A percentile compares a stretch with the other conserved stretches of the same genome.
Conservation (phyloP, 2,329 filamentous ascomycete genomes). For the Aspergillus udagawae region DNA sequence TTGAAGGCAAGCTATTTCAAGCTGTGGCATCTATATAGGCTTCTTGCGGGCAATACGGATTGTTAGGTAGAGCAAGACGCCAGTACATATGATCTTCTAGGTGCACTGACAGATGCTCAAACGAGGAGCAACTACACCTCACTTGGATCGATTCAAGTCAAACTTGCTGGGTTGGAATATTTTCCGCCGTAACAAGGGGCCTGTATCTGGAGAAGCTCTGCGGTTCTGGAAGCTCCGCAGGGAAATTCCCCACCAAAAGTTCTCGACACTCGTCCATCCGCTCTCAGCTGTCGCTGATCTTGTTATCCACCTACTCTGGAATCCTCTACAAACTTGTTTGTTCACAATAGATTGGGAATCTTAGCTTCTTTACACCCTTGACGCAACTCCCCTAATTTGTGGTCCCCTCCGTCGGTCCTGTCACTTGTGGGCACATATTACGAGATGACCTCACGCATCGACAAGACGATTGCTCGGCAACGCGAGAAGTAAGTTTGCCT, state of each 20-base stretch:
- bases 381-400: neutral
- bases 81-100: neutral
- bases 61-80: neutral
- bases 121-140: neutral
- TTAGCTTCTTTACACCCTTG: neutral
- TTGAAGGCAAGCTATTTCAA: neutral
- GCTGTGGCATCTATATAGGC: neutral
- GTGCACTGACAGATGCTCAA: neutral
- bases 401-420: neutral
- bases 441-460: conserved; percentile 49
- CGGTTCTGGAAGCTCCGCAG: conserved; percentile 7
- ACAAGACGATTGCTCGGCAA: conserved; percentile 70
- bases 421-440: neutral
- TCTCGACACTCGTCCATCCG: conserved; percentile 1
- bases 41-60: neutral
- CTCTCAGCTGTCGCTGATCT: neutral
- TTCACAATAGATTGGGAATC: neutral
- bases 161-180: neutral
- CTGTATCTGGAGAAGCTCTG: neutral
- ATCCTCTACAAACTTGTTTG: neutral
- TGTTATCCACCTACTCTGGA: neutral
- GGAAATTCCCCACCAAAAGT: conserved; percentile 16
- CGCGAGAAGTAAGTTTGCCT: conserved; percentile 63
- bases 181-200: neutral
- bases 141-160: neutral